Percentiles rank a stretch among this genome's conserved stretches.
Conservation (phyloP, 352 stramenopile genomes). For the Globisporangium emineosum region DNA sequence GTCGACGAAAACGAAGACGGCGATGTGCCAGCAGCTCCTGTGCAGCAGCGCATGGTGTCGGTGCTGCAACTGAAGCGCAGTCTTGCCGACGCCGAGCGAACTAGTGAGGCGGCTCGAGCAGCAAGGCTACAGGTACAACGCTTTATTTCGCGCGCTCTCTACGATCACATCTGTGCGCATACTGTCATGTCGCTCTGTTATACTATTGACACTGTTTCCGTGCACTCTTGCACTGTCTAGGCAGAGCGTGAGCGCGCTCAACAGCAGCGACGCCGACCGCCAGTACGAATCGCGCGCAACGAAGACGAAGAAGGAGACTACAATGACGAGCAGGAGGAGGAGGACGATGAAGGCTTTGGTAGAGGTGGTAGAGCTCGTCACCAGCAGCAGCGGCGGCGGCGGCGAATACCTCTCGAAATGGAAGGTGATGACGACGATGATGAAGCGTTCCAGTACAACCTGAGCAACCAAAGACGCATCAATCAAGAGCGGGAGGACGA, state of each 20-base stretch:
- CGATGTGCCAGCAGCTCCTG: conserved; percentile 3
- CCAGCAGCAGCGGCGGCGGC: background rate
- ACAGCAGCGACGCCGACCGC: background rate
- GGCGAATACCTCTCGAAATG: conserved; percentile 4
- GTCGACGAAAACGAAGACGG: conserved; percentile 9
- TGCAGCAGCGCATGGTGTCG: conserved; percentile 22
- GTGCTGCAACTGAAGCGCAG: conserved; percentile 42
- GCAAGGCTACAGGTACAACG: conserved; percentile 31
- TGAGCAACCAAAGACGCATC: conserved; percentile 1
- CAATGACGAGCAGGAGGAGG: conserved; percentile 15
- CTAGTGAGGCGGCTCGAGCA: conserved; percentile 30
- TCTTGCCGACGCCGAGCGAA: conserved; percentile 39
- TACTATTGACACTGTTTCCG: background rate
- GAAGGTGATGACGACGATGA: conserved; percentile 25
- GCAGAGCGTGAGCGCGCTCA: background rate
- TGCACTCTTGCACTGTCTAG: background rate
- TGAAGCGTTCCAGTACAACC: conserved; percentile 26
- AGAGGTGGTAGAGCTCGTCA: background rate
- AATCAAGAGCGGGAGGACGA: background rate
- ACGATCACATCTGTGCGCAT: background rate
- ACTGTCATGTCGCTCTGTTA: background rate
- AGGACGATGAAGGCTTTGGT: conserved; percentile 3
- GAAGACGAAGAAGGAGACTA: background rate
- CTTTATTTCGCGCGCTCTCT: background rate
- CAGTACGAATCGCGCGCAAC: background rate